phyloP scores from a whole-genome alignment of 176 grass and related monocot genomes.

The Cenchrus americanus region DNA sequence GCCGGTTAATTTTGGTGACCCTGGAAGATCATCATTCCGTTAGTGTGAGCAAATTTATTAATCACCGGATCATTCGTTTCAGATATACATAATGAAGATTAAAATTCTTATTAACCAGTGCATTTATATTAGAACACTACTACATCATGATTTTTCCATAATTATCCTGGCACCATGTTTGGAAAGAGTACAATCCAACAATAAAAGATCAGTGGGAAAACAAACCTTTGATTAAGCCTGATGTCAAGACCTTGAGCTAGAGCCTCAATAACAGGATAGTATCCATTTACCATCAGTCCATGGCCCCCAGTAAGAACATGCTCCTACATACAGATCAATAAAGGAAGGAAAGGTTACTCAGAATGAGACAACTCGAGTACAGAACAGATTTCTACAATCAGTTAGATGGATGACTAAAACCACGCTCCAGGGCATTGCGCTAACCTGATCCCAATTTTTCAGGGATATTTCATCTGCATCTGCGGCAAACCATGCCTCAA shows the following conservation, averaged over 20 bases:
- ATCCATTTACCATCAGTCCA: conserved; percentile 99
- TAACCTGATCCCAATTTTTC: conserved; percentile 98
- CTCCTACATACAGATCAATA: conserved; percentile 63
- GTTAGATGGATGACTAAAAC: neutral
- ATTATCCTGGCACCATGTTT: neutral
- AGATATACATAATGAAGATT: neutral
- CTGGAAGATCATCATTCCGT: conserved; percentile 44
- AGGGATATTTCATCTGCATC: conserved; percentile 92
- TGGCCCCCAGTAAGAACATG: conserved; percentile 91
- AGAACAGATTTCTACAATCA: neutral
- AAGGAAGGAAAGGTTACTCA: neutral
- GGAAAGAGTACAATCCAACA: neutral
- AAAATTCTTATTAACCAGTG: neutral
- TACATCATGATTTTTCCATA: neutral
- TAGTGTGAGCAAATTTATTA: conserved; percentile 12
- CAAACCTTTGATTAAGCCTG: conserved; percentile 79
- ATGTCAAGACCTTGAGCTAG: conserved; percentile 81
- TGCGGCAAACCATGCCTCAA: conserved; percentile 98
- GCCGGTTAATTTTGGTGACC: conserved; percentile 64
- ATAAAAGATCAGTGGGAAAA: neutral
- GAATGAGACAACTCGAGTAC: neutral
- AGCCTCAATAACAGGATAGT: conserved; percentile 88
- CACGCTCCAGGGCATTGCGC: neutral
- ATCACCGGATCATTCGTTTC: neutral
- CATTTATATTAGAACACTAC: neutral